These are phyloP conservation scores for Schizophyllum amplum DNA, from an alignment of 1,284 basidiomycete species.

Conservation along the genomic window DNA sequence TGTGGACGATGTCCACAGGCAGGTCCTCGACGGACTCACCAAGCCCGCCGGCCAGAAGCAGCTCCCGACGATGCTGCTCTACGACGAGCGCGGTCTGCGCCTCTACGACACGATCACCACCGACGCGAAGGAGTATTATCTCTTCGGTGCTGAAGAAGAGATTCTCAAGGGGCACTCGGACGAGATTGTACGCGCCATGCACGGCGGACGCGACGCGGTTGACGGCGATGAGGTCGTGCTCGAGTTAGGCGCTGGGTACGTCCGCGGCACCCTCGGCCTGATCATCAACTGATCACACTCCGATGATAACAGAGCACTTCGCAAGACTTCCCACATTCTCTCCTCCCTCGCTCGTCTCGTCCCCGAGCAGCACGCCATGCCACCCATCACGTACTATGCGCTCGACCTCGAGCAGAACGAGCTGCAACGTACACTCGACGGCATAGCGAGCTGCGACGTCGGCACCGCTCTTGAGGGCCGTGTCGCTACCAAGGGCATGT, in stretches of 20 bases:
- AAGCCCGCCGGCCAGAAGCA: conserved; percentile 48
- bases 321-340: conserved; percentile 88
- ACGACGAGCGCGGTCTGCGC: conserved; percentile 78
- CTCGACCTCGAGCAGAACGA: conserved; percentile 89
- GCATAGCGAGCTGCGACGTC: conserved; percentile 57
- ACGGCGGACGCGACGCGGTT: conserved; percentile 25
- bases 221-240: conserved; percentile 56
- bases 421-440: conserved; percentile 72
- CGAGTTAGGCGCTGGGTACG: conserved; percentile 86
- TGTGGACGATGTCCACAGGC: conserved; percentile 30
- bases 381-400: conserved; percentile 82
- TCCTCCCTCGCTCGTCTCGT: conserved; percentile 58
- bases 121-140: conserved; percentile 80
- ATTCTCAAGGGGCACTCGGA: conserved; percentile 57
- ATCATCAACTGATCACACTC: conserved; percentile 3
- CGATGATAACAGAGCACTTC: conserved; percentile 52
- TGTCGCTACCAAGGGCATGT: conserved; percentile 74
- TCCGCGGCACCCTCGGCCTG: not conserved
- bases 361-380: conserved; percentile 21
- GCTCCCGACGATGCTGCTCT: conserved; percentile 82
- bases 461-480: conserved; percentile 62
- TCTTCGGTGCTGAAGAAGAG: conserved; percentile 72
- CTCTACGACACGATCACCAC: conserved; percentile 84
- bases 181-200: conserved; percentile 69
- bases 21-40: conserved; percentile 49